Percentiles rank a stretch among this genome's conserved stretches.
phyloP scores from a whole-genome alignment of 805 yeast species.

The Starmerella bombi region DNA sequence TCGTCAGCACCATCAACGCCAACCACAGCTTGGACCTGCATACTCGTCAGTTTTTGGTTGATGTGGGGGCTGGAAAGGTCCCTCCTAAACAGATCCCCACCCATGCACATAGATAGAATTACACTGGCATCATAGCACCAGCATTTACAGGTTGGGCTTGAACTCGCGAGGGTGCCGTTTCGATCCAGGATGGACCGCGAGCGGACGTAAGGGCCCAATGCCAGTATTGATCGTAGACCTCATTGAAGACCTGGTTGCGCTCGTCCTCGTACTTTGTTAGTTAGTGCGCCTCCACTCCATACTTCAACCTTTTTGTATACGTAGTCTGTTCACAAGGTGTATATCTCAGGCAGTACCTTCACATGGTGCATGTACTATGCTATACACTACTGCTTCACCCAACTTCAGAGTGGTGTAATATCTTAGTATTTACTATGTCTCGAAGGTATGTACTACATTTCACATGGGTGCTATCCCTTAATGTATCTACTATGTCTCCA shows the following conservation, averaged over 20 bases:
- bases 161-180: constrained; percentile 43
- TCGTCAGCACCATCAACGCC: constrained; percentile 10
- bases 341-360: too few species aligned
- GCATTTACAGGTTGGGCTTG: constrained; percentile 11
- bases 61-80: constrained; percentile 17
- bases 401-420: too few species aligned
- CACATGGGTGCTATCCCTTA: too few species aligned
- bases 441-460: too few species aligned
- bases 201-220: constrained; percentile 70
- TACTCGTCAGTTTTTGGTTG: constrained; percentile 13
- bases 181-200: constrained; percentile 70
- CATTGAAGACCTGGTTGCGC: constrained; percentile 38
- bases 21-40: constrained; percentile 8
- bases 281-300: too few species aligned
- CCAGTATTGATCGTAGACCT: constrained; percentile 51
- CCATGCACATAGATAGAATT: background rate
- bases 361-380: too few species aligned
- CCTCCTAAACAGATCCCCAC: constrained; percentile 14
- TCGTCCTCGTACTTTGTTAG: too few species aligned
- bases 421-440: too few species aligned
- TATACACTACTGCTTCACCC: too few species aligned
- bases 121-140: background rate
- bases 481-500: too few species aligned
- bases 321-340: too few species aligned
- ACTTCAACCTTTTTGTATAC: too few species aligned